Conservation (phyloP, 2,329 filamentous ascomycete species). For the Metarhizium anisopliae region DNA sequence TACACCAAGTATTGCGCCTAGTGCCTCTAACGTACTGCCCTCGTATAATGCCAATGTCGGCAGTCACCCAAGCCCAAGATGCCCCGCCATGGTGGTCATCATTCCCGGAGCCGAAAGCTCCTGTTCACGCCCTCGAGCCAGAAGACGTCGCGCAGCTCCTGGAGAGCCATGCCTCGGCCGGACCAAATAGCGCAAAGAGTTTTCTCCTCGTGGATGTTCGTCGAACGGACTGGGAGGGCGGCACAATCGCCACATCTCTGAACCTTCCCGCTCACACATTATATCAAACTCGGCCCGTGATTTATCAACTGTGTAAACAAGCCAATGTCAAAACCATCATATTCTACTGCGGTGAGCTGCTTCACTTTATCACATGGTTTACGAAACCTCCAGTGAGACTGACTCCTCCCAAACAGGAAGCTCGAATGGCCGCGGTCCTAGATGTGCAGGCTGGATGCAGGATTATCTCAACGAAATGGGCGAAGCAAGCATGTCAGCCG, state of each 20-base stretch:
- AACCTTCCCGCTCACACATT: slow-evolving; percentile 48
- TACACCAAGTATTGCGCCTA: neutral
- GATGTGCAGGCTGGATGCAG: slow-evolving; percentile 47
- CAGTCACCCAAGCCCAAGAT: slow-evolving; percentile 5
- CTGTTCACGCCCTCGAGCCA: slow-evolving; percentile 26
- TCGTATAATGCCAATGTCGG: neutral
- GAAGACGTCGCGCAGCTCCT: slow-evolving; percentile 32
- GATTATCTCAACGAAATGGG: slow-evolving; percentile 41
- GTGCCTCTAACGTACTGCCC: neutral
- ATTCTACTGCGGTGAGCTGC: slow-evolving; percentile 43
- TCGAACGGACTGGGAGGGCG: slow-evolving; percentile 46
- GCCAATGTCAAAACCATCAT: slow-evolving; percentile 40
- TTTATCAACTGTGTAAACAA: slow-evolving; percentile 41
- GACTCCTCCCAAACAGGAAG: slow-evolving; percentile 28
- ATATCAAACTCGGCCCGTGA: slow-evolving; percentile 36
- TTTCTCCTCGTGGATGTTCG: slow-evolving; percentile 46
- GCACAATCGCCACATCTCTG: slow-evolving; percentile 49
- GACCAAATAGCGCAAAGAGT: slow-evolving; percentile 16
- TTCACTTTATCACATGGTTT: neutral
- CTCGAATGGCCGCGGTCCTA: slow-evolving; percentile 39
- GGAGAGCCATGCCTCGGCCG: slow-evolving; percentile 24
- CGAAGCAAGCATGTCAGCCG: slow-evolving; percentile 33
- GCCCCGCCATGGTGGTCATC: slow-evolving; percentile 28
- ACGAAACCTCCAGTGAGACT: neutral
- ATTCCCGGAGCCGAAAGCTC: slow-evolving; percentile 34